A percentile compares a stretch with the other conserved stretches of the same genome.
phyloP scores from a whole-genome alignment of 306 rosid genomes.

The Sphenostylis stenocarpa region DNA sequence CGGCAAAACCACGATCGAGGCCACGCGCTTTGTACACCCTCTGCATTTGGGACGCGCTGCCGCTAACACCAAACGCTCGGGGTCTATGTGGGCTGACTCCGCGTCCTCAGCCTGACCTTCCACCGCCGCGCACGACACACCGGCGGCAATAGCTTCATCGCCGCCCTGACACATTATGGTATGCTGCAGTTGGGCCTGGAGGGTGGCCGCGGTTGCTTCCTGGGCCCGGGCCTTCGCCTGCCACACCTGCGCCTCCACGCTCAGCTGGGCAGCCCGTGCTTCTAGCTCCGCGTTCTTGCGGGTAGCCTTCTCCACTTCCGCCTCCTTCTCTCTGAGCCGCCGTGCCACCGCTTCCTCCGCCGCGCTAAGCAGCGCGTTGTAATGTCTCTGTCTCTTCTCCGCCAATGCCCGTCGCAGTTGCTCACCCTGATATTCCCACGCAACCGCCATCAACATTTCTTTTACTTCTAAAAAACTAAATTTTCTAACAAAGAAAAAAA shows the following conservation, averaged over 20 bases:
- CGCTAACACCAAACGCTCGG: conserved; percentile 44
- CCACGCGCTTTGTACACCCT: conserved; percentile 69
- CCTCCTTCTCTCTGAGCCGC: conserved; percentile 64
- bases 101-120: conserved; percentile 82
- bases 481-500: background rate
- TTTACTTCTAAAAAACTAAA: background rate
- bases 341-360: conserved; percentile 69
- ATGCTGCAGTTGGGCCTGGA: conserved; percentile 75
- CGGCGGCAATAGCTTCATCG: conserved; percentile 30
- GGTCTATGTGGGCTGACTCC: conserved; percentile 75
- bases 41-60: conserved; percentile 59
- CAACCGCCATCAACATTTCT: background rate
- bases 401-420: conserved; percentile 69
- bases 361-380: conserved; percentile 51
- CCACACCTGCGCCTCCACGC: conserved; percentile 80
- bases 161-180: conserved; percentile 51
- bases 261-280: conserved; percentile 81
- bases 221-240: conserved; percentile 80
- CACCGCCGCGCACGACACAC: conserved; percentile 38
- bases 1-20: conserved; percentile 79
- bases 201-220: conserved; percentile 65
- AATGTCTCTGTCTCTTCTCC: conserved; percentile 75
- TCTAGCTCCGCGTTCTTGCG: conserved; percentile 74
- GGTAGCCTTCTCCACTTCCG: conserved; percentile 68
- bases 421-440: conserved; percentile 53